Percentiles rank a stretch among this genome's conserved stretches.
phyloP scores from a whole-genome alignment of 2,329 filamentous ascomycete species.

The Cordyceps farinosa region DNA sequence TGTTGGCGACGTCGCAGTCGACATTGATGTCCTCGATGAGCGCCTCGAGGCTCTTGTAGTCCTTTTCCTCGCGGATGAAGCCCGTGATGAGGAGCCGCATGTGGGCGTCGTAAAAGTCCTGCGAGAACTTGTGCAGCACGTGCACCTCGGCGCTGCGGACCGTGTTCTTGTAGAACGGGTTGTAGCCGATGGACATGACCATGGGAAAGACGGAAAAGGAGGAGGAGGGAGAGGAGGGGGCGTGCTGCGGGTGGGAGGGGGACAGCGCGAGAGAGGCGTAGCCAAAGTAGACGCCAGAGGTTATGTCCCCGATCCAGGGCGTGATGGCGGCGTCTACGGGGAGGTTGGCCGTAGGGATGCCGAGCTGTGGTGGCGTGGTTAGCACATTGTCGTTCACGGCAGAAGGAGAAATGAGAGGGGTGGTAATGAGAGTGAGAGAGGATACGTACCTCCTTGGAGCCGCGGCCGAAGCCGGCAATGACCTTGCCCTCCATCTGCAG shows the following conservation, averaged over 20 bases:
- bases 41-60: conserved; percentile 80
- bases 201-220: conserved; percentile 64
- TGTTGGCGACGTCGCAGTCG: conserved; percentile 79
- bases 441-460: conserved; percentile 74
- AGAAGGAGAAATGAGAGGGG: background rate
- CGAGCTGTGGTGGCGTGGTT: conserved; percentile 55
- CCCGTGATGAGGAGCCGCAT: conserved; percentile 80
- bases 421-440: background rate
- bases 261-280: conserved; percentile 72
- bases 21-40: conserved; percentile 83
- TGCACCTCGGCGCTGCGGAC: conserved; percentile 86
- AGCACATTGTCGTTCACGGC: background rate
- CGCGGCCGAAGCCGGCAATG: conserved; percentile 88
- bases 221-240: conserved; percentile 22
- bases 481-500: conserved; percentile 81
- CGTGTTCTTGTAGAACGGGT: conserved; percentile 94
- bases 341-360: conserved; percentile 95
- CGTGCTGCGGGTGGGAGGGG: conserved; percentile 41
- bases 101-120: conserved; percentile 80
- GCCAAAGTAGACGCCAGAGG: conserved; percentile 89
- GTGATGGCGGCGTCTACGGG: conserved; percentile 61
- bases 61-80: conserved; percentile 83
- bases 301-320: conserved; percentile 59
- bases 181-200: conserved; percentile 94
- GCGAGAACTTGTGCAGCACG: conserved; percentile 70